These are phyloP conservation scores for Mycena epipterygia DNA, from an alignment of 768 basidiomycete species.

Conservation along the genomic window DNA sequence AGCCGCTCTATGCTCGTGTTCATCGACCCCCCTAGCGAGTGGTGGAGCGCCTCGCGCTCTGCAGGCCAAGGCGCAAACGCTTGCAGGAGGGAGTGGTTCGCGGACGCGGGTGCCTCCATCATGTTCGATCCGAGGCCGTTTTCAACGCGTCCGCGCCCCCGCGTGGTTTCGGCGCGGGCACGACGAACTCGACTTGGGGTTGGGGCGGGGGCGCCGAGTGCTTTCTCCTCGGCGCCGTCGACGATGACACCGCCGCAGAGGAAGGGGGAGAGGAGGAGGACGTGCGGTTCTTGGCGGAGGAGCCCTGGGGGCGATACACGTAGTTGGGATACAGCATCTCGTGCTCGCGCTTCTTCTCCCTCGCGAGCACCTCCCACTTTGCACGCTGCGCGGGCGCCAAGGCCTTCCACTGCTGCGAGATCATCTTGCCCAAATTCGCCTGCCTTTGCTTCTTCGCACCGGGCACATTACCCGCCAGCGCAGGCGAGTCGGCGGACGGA, in stretches of 20 bases:
- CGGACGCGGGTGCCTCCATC: constrained; percentile 54
- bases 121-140: constrained; percentile 60
- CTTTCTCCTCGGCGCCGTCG: too few species aligned
- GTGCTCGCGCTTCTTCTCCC: too few species aligned
- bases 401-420: constrained; percentile 85
- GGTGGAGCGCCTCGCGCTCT: constrained; percentile 87
- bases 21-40: constrained; percentile 78
- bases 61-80: constrained; percentile 92
- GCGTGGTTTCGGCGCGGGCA: constrained; percentile 40
- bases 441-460: too few species aligned
- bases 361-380: too few species aligned
- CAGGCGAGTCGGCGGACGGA: constrained; percentile 22
- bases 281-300: too few species aligned
- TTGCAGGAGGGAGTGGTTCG: constrained; percentile 69
- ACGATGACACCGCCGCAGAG: too few species aligned
- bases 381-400: constrained; percentile 55
- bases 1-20: constrained; percentile 84
- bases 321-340: too few species aligned
- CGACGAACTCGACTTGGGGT: constrained; percentile 30
- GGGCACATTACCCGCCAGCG: constrained; percentile 81
- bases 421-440: constrained; percentile 85
- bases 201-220: constrained; percentile 9
- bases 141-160: constrained; percentile 79
- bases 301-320: too few species aligned
- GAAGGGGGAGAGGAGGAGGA: too few species aligned